Evolutionary conservation across 108 stramenopile genomes (phyloP), one percentile per base, ranked within the genome.

Genomic region (Cyclostephanos tholiformis): DNA sequence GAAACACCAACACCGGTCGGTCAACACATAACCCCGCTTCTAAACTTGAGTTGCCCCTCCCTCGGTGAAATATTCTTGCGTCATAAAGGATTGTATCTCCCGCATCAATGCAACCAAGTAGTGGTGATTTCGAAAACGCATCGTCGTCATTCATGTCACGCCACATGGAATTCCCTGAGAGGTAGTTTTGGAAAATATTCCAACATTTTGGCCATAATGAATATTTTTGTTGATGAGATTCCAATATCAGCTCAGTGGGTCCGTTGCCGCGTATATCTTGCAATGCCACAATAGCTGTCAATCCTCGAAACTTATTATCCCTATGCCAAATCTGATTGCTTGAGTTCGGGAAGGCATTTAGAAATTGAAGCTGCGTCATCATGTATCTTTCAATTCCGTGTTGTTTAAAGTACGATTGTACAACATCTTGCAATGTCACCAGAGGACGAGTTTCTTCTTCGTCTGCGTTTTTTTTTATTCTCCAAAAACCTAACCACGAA

Each of bases 271-370:
- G 62, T 50, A 77, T 51, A 69, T 77, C 62, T 36, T 64, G 56
- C 68, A 77, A 77, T 63, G 76, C 76, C 23, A 77, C 69, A 48
- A 77, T 69, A 0, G 76, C 76, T 12, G 76, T 77, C 62, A 77
- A 63, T 10, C 76, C 76, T 49, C 63, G 59, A 36, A 41, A 77
- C 27, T 49, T 70, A 30, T 77, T 77, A 32, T 77, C 76, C 46
- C 68, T 55, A 25, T 77, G 76, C 76, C 76, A 77, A 30, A 77
- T 77, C 56, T 77, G 76, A 77, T 77, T 77, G 51, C 55, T 77
- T 11, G 76, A 69, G 13, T 64, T 11, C 52, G 66, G 61, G 50
- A 49, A 65, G 13, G 76, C 76, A 70, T 70, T 77, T 6, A 77
- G 69, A 38, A 77, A 77, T 77, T 77, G 76, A 62, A 77, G 55